phyloP scores from a whole-genome alignment of 2,329 filamentous ascomycete species.

The Gyromitra esculenta region DNA sequence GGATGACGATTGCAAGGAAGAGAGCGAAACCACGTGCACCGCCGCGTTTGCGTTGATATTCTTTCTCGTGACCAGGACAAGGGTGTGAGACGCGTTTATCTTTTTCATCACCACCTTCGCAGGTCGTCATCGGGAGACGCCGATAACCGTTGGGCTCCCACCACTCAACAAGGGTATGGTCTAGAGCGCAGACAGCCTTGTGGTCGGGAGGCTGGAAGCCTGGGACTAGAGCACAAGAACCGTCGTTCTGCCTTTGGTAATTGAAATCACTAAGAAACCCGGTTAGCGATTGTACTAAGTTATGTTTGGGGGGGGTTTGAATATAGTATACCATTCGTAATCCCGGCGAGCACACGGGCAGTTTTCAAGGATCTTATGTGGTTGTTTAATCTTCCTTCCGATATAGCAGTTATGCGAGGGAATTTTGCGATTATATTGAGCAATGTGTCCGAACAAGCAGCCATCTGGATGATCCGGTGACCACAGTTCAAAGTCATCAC shows the following conservation, averaged over 20 bases:
- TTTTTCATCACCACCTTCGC: conserved; percentile 76
- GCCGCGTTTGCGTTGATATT: conserved; percentile 78
- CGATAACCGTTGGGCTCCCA: conserved; percentile 89
- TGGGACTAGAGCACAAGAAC: conserved; percentile 78
- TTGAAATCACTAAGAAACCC: conserved; percentile 75
- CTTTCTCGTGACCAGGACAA: conserved; percentile 82
- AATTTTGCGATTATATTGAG: conserved; percentile 91
- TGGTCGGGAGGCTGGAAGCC: conserved; percentile 75
- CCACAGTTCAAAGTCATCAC: conserved; percentile 85
- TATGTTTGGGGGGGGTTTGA: conserved; percentile 62
- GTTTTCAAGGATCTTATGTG: conserved; percentile 76
- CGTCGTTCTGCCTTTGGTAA: conserved; percentile 80
- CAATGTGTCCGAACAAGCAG: conserved; percentile 91
- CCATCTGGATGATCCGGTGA: conserved; percentile 84
- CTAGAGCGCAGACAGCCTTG: conserved; percentile 66
- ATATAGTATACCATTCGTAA: conserved; percentile 74
- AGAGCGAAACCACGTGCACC: conserved; percentile 76
- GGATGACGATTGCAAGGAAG: conserved; percentile 85
- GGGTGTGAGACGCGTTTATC: conserved; percentile 73
- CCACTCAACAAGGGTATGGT: conserved; percentile 79
- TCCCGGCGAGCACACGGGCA: conserved; percentile 86
- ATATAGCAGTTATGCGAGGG: conserved; percentile 83
- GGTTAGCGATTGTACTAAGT: conserved; percentile 49
- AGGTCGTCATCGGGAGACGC: conserved; percentile 88
- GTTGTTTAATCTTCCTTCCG: conserved; percentile 73